These are phyloP conservation scores for Clitopilus passeckerianus DNA, from an alignment of 768 basidiomycete genomes.

Conservation along the genomic window DNA sequence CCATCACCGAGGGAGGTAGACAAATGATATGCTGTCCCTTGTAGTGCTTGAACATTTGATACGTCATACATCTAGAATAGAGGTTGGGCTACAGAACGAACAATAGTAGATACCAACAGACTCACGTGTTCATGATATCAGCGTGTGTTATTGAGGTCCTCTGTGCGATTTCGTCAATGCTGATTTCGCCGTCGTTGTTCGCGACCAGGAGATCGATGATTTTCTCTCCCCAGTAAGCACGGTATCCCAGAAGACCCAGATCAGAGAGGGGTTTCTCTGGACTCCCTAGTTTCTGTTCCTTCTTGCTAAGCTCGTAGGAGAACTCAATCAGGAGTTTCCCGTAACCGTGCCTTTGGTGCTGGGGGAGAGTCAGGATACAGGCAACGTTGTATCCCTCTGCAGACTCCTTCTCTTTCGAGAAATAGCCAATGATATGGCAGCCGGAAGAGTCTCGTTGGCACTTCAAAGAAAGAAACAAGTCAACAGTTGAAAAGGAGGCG, in stretches of 20 bases:
- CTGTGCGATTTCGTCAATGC: conserved; percentile 96
- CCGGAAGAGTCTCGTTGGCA: conserved; percentile 83
- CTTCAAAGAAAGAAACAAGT: conserved; percentile 27
- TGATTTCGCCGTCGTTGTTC: conserved; percentile 72
- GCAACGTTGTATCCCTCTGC: conserved; percentile 99
- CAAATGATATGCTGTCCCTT: conserved; percentile 94
- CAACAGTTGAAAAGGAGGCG: conserved; percentile 13
- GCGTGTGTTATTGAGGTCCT: conserved; percentile 92
- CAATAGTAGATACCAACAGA: conserved; percentile 15
- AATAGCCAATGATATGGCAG: conserved; percentile 95
- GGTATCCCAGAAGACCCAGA: conserved; percentile 86
- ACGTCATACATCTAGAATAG: conserved; percentile 72
- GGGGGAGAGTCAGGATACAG: conserved; percentile 97
- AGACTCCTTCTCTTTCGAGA: conserved; percentile 98
- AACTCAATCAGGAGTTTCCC: conserved; percentile 97
- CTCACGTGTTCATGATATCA: conserved; percentile 98
- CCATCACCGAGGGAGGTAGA: conserved; percentile 85
- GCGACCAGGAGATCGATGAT: conserved; percentile 87
- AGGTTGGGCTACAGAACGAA: conserved; percentile 4
- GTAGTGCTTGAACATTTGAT: conserved; percentile 94
- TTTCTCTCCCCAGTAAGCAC: conserved; percentile 96
- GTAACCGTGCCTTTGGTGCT: conserved; percentile 95
- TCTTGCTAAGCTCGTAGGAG: conserved; percentile 96
- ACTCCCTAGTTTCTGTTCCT: conserved; percentile 91
- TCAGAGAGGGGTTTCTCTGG: conserved; percentile 98